phyloP scores from a whole-genome alignment of 179 eudicot species.

The Vitellaria paradoxa region DNA sequence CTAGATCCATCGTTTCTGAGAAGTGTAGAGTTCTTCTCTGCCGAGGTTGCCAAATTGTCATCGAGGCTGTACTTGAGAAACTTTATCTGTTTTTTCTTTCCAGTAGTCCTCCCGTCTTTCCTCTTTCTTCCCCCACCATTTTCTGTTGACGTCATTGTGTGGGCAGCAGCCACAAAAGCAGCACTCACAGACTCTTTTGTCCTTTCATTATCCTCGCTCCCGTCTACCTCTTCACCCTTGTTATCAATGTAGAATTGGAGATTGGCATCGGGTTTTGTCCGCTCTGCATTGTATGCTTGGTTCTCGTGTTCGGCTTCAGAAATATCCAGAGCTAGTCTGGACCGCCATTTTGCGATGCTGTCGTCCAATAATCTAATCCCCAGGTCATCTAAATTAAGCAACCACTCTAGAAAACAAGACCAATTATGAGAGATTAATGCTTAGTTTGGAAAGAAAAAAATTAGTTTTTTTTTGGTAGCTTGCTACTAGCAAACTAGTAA shows the following conservation, averaged over 20 bases:
- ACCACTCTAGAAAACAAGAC: slow-evolving; percentile 44
- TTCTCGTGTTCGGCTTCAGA: slow-evolving; percentile 23
- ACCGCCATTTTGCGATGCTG: slow-evolving; percentile 19
- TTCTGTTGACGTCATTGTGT: slow-evolving; percentile 30
- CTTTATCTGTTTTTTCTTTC: slow-evolving; percentile 26
- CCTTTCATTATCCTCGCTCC: slow-evolving; percentile 22
- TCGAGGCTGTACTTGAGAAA: slow-evolving; percentile 30
- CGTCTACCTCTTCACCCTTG: slow-evolving; percentile 35
- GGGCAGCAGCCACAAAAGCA: slow-evolving; percentile 56
- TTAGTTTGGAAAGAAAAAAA: background rate
- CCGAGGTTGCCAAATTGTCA: slow-evolving; percentile 20
- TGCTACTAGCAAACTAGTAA: too few relatives aligned
- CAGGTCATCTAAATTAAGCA: slow-evolving; percentile 38
- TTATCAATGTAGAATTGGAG: slow-evolving; percentile 39
- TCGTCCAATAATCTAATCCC: slow-evolving; percentile 42
- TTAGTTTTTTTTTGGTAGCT: too few relatives aligned
- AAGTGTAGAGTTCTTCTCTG: slow-evolving; percentile 6
- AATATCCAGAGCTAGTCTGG: slow-evolving; percentile 26
- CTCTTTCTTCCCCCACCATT: slow-evolving; percentile 30
- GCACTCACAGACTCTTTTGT: slow-evolving; percentile 26
- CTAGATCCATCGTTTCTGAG: slow-evolving; percentile 19
- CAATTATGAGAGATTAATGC: background rate
- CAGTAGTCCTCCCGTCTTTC: slow-evolving; percentile 19
- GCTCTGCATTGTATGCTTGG: slow-evolving; percentile 3
- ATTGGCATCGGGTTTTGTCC: slow-evolving; percentile 26